phyloP scores from a whole-genome alignment of 1,284 basidiomycete species.

The Ceratobasidium sp. region DNA sequence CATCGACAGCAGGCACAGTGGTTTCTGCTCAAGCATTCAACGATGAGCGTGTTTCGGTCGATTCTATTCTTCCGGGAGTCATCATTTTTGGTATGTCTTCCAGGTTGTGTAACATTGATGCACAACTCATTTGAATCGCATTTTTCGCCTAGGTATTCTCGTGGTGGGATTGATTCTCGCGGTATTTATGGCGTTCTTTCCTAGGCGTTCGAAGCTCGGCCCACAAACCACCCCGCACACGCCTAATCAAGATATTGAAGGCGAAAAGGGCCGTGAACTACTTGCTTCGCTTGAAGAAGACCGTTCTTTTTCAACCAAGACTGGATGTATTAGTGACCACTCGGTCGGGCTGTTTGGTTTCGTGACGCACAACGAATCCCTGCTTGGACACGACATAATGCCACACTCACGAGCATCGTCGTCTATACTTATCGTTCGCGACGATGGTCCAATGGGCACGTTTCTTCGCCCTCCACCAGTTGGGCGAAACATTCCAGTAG shows the following conservation, averaged over 20 bases:
- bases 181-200: neutral
- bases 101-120: too few species aligned
- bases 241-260: neutral
- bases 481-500: neutral
- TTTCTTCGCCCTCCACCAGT: neutral
- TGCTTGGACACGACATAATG: neutral
- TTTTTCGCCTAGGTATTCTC: neutral
- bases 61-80: neutral
- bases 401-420: constrained; percentile 22
- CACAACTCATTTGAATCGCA: too few species aligned
- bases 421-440: neutral
- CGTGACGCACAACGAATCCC: neutral
- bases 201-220: neutral
- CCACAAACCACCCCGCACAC: too few species aligned
- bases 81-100: neutral
- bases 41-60: neutral
- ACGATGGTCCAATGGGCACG: neutral
- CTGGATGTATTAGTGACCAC: neutral
- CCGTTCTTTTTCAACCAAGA: neutral
- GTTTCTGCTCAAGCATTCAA: neutral
- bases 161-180: neutral
- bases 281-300: neutral
- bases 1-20: neutral
- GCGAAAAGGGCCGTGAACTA: neutral
- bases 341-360: neutral